These are phyloP conservation scores for Aspergillus puulaauensis DNA, from an alignment of 2,329 filamentous ascomycete species.

Conservation along the genomic window DNA sequence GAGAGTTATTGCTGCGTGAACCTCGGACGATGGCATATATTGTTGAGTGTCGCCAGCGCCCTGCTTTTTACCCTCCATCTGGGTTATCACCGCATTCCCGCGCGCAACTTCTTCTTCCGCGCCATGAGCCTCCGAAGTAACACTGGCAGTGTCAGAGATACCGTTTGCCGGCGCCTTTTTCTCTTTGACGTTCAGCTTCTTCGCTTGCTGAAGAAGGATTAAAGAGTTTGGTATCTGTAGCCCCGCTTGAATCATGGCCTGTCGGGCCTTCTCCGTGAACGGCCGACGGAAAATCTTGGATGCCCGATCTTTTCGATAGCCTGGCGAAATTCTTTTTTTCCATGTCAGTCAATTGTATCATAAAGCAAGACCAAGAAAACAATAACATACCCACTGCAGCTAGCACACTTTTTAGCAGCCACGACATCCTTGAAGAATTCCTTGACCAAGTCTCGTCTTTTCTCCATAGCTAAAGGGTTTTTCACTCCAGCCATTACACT, in stretches of 20 bases:
- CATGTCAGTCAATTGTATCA: constrained; percentile 18
- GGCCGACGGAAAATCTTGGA: constrained; percentile 92
- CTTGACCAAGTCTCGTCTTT: constrained; percentile 73
- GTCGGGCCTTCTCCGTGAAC: constrained; percentile 70
- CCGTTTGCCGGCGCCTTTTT: constrained; percentile 28
- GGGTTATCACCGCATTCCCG: constrained; percentile 46
- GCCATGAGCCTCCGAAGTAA: constrained; percentile 55
- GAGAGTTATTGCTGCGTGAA: constrained; percentile 72
- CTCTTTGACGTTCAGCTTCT: constrained; percentile 35
- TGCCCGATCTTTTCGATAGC: constrained; percentile 83
- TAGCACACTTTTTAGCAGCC: constrained; percentile 67
- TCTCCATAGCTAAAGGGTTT: constrained; percentile 78
- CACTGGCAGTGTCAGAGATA: constrained; percentile 52
- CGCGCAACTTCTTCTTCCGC: constrained; percentile 60
- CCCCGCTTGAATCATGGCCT: constrained; percentile 69
- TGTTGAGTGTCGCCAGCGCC: constrained; percentile 55
- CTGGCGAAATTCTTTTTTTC: constrained; percentile 66
- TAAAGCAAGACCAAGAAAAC: not conserved
- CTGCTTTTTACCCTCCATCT: constrained; percentile 36
- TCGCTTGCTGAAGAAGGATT: constrained; percentile 55
- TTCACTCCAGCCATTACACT: constrained; percentile 58
- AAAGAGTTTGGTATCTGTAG: constrained; percentile 72
- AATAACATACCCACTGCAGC: constrained; percentile 54
- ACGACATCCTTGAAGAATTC: constrained; percentile 76
- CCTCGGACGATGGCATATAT: constrained; percentile 80